These are phyloP conservation scores for Pterula multifida DNA, from an alignment of 1,284 basidiomycete genomes.

Conservation along the genomic window DNA sequence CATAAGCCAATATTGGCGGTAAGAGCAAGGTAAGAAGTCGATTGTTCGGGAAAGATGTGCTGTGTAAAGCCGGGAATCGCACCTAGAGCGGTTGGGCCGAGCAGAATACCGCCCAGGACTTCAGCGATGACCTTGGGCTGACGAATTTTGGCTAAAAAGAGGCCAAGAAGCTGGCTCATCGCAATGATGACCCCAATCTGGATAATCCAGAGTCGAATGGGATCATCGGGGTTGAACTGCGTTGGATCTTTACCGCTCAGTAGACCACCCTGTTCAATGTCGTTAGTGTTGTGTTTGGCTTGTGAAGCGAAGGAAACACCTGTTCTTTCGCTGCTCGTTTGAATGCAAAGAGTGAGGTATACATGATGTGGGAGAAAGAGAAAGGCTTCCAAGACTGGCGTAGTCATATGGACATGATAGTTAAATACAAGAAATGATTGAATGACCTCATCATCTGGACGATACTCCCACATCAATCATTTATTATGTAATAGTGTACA, in stretches of 20 bases:
- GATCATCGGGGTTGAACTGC: conserved; percentile 50
- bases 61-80: conserved; percentile 68
- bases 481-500: too few species aligned
- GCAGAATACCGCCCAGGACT: conserved; percentile 83
- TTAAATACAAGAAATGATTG: too few species aligned
- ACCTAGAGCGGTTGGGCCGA: conserved; percentile 78
- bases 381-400: too few species aligned
- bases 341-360: too few species aligned
- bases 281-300: too few species aligned
- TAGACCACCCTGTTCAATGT: conserved; percentile 45
- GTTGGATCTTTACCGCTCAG: conserved; percentile 65
- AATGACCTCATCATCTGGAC: too few species aligned
- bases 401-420: too few species aligned
- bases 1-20: conserved; percentile 91
- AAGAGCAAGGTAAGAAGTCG: conserved; percentile 71
- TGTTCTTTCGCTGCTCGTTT: background rate
- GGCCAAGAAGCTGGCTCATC: conserved; percentile 68
- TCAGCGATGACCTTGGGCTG: conserved; percentile 86
- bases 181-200: conserved; percentile 78
- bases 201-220: conserved; percentile 82
- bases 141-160: conserved; percentile 56
- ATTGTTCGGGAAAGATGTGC: conserved; percentile 69
- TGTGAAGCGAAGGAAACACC: background rate
- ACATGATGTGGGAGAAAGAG: too few species aligned
- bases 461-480: too few species aligned